Base-by-base conservation (phyloP, 805 yeast species). In the Ogataea thermomethanolica region DNA sequence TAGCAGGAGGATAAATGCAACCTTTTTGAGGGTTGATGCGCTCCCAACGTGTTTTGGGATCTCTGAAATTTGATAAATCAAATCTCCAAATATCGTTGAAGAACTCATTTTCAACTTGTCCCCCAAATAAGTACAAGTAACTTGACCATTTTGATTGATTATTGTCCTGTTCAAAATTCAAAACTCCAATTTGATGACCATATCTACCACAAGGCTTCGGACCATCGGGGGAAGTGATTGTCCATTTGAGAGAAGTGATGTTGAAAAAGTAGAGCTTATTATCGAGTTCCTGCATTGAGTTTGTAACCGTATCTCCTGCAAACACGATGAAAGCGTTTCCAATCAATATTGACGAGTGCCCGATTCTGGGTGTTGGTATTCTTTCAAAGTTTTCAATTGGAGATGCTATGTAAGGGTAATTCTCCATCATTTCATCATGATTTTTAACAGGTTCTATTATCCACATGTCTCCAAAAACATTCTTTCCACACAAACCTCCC, bases 381-480 rank as follows among this genome's bases (percentile, higher is more conserved):
- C 84, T 80, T 46, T 82, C 87, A 36, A 78, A 76, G 45, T 84
- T 85, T 44, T 84, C 86, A 35, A 82, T 71, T 53, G 69, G 83
- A 37, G 73, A 62, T 32, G 67, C 79, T 56, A 55, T 64, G 50
- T 64, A 65, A 50, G 56, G 66, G 35, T 56, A 59, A 40, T 48
- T 54, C 5, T 62, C 60, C 32, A 59, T 64, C 5, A 8, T 29
- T 30, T 45, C 46, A 11, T 35, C 17, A 5, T 53, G 53, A 24
- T 35, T 35, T 28, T 57, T 56, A 9, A 56, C 58, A 2, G 86
- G 81, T 47, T 76, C 76, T 42, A 91, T 70, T 44, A 84, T 80
- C 99, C 99, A 93, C 49, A 95, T 79, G 61, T 93, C 99, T 34
- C 96, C 96, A 62, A 84, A 87, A 5, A 91, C 96, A 13, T 91